Evolutionary conservation across 331 rosid species (phyloP).

Genomic region (Quercus lobata): DNA sequence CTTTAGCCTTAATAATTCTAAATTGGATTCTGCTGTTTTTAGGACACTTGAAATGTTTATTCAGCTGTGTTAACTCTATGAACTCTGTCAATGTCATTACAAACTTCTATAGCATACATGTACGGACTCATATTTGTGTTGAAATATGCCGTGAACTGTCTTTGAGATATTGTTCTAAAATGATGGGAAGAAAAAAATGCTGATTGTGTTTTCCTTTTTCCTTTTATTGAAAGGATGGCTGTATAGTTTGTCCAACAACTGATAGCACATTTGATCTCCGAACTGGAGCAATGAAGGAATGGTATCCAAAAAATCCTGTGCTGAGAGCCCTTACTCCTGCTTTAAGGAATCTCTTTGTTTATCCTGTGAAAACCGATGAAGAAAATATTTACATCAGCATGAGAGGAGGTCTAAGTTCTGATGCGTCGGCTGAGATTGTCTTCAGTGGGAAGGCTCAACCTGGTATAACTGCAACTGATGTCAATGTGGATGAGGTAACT

Average conservation of each 20-base stretch:
- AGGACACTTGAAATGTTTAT: background rate
- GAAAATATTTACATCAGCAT: conserved; percentile 76
- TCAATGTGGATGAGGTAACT: conserved; percentile 88
- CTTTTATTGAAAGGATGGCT: conserved; percentile 66
- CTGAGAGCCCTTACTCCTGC: conserved; percentile 80
- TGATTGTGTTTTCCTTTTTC: background rate
- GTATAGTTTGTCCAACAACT: conserved; percentile 87
- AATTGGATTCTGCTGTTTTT: background rate
- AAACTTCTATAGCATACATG: background rate
- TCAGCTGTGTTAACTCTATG: background rate
- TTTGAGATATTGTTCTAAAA: background rate
- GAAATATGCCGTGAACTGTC: background rate
- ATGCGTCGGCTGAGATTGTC: conserved; percentile 77
- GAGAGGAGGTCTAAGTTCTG: conserved; percentile 29
- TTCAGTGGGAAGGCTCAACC: conserved; percentile 97
- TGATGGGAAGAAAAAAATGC: background rate
- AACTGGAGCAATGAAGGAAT: conserved; percentile 67
- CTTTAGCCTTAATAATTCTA: background rate
- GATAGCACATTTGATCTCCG: conserved; percentile 89
- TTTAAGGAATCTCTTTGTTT: conserved; percentile 65
- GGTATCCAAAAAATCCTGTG: conserved; percentile 97
- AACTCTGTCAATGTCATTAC: background rate
- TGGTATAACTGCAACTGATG: conserved; percentile 75
- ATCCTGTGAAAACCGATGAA: conserved; percentile 80
- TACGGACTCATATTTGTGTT: background rate